Base-by-base conservation (phyloP, 257 asterid genomes). In the Solanum verrucosum region DNA sequence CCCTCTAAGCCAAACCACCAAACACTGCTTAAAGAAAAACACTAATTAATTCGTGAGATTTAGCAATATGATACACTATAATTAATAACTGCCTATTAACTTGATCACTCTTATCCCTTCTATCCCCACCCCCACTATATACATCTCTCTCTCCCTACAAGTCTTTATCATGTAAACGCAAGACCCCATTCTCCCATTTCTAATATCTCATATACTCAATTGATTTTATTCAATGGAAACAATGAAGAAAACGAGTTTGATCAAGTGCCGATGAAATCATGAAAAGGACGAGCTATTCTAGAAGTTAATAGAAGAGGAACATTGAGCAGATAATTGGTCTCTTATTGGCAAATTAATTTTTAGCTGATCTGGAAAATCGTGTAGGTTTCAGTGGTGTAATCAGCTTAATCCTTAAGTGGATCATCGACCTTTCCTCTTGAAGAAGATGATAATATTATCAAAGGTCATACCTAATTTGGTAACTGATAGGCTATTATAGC, bases 381-480 rank as follows among this genome's bases (percentile, higher is more conserved):
- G 87, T 73, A 71, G 87, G 63, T 18, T 78, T 38, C 65, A 40
- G n/a, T 85, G 87, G 87, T 85, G 87, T 63, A 67, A 85, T 29
- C 81, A 85, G 65, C 87, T 85, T 2, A 65, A 77, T 18, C 65
- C 87, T 44, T 23, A 38, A 31, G 87, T 85, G 40, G 81, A 85
- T 78, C 87, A 85, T 25, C 79, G 67, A 29, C 67, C 23, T 85
- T 40, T 25, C 27, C 42, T 46, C 18, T 59, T 46, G 65, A 85
- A 34, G 81, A 85, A 73, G 31, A 67, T 46, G 88, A 71, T 35
- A 23, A 70, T 7, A 73, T 86, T 29, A 46, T 86, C 18, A 33
- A 38, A 34, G 73, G 84, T 3, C 84, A 86, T 46, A 31, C 46
- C 4, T 31, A 46, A 38, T 46, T 86, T 34, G 56, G 88, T 14